Percentiles rank a stretch among this genome's conserved stretches.
These are phyloP conservation scores for Phaseolus coccineus DNA, from an alignment of 331 rosid species.

Conservation along the genomic window DNA sequence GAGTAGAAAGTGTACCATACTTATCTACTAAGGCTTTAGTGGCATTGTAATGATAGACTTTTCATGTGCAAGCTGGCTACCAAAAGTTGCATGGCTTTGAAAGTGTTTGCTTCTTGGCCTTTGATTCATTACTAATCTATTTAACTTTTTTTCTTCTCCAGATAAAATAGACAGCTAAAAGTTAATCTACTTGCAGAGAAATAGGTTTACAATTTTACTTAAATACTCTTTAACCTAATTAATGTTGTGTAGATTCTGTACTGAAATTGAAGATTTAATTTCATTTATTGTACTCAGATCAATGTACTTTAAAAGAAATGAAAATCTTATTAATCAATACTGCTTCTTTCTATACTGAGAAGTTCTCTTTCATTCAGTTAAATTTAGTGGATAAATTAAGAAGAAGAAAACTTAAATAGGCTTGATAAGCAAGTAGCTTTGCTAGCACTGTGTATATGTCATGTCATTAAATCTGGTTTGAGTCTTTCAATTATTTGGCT, in stretches of 20 bases:
- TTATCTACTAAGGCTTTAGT: background rate
- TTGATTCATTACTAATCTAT: background rate
- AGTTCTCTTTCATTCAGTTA: constrained; percentile 22
- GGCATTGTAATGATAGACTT: background rate
- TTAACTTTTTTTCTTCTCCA: background rate
- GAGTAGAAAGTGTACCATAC: background rate
- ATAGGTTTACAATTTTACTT: constrained; percentile 1
- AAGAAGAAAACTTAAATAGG: background rate
- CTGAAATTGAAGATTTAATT: constrained; percentile 31
- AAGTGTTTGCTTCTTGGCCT: background rate
- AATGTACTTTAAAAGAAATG: constrained; percentile 11
- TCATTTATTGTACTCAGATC: constrained; percentile 14
- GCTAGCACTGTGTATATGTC: constrained; percentile 17
- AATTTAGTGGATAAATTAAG: constrained; percentile 26
- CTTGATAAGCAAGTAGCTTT: constrained; percentile 28
- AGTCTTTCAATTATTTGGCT: constrained; percentile 18
- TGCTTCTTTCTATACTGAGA: background rate
- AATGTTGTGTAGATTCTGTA: constrained; percentile 14
- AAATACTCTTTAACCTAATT: constrained; percentile 30
- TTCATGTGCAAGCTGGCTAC: background rate
- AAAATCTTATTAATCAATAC: constrained; percentile 6
- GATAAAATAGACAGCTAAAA: constrained; percentile 20
- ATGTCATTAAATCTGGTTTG: constrained; percentile 5
- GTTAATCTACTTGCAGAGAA: constrained; percentile 7
- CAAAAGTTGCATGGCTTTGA: constrained; percentile 8